phyloP scores from a whole-genome alignment of 371 early-diverging fungal species.

The Capillidium rhysosporum region DNA sequence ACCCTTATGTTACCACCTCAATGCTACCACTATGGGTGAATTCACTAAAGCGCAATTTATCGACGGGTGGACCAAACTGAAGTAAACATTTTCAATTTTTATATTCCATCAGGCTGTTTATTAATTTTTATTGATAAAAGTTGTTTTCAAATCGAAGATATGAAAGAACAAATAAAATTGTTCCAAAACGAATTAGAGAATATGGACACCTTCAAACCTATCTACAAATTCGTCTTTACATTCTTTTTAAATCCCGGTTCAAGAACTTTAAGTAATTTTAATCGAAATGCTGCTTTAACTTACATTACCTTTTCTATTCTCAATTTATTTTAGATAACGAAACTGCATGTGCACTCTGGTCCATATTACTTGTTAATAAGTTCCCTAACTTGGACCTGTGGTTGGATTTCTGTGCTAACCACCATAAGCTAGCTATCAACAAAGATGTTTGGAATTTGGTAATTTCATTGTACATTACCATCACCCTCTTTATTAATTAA shows the following conservation, averaged over 20 bases:
- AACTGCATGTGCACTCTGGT: conserved; percentile 56
- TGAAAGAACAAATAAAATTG: conserved; percentile 25
- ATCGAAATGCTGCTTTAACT: background rate
- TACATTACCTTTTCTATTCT: background rate
- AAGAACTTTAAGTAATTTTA: conserved; percentile 45
- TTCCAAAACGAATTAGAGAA: conserved; percentile 30
- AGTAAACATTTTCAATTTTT: conserved; percentile 13
- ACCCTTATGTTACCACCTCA: conserved; percentile 44
- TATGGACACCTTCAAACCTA: conserved; percentile 29
- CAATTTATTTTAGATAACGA: conserved; percentile 30
- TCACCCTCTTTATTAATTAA: too few relatives aligned
- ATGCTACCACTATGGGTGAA: conserved; percentile 56
- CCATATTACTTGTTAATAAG: conserved; percentile 30
- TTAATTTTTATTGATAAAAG: conserved; percentile 11
- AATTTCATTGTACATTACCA: conserved; percentile 5
- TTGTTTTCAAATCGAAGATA: conserved; percentile 40
- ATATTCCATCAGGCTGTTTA: background rate
- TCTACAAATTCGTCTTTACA: conserved; percentile 60
- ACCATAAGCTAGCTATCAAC: conserved; percentile 56
- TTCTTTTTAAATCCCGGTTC: conserved; percentile 46
- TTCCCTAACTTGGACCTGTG: conserved; percentile 44
- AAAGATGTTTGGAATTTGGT: conserved; percentile 74
- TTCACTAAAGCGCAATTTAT: conserved; percentile 36
- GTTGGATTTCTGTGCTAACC: conserved; percentile 47
- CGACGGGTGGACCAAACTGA: conserved; percentile 41